phyloP scores from a whole-genome alignment of 768 basidiomycete genomes.

The Pleurotus giganteus region DNA sequence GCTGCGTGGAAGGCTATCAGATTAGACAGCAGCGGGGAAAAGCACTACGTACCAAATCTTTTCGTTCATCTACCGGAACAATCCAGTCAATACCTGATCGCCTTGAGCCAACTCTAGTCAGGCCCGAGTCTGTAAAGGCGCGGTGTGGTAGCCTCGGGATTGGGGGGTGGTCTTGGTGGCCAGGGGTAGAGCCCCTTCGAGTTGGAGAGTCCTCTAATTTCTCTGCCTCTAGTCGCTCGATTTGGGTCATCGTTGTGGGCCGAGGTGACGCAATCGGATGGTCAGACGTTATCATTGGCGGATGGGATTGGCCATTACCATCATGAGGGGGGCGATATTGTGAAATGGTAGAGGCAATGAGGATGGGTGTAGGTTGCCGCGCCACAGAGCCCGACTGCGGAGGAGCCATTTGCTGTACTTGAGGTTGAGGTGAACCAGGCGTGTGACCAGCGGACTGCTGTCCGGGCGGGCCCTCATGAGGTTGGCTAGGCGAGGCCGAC shows the following conservation, averaged over 20 bases:
- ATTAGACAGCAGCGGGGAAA: not conserved
- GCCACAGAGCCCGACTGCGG: not conserved
- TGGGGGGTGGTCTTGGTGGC: not conserved
- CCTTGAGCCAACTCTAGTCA: not conserved
- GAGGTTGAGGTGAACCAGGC: not conserved
- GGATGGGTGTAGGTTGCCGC: not conserved
- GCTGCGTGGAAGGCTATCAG: constrained; percentile 4
- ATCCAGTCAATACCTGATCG: constrained; percentile 39
- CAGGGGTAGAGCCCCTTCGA: not conserved
- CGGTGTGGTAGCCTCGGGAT: not conserved
- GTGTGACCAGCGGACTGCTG: not conserved
- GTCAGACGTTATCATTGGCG: not conserved
- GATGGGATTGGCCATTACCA: not conserved
- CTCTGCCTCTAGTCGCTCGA: not conserved
- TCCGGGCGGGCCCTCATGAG: not conserved
- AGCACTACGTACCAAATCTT: constrained; percentile 3
- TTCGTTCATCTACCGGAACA: constrained; percentile 33
- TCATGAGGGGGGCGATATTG: not conserved
- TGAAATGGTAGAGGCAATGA: not conserved
- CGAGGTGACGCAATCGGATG: not conserved
- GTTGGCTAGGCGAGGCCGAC: not conserved
- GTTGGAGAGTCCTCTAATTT: not conserved
- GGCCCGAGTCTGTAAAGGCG: not conserved
- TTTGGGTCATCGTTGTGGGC: not conserved
- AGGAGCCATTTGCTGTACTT: not conserved